Evolutionary conservation across 2,329 filamentous ascomycete species (phyloP).

Genomic region (Pseudogymnoascus sp.): DNA sequence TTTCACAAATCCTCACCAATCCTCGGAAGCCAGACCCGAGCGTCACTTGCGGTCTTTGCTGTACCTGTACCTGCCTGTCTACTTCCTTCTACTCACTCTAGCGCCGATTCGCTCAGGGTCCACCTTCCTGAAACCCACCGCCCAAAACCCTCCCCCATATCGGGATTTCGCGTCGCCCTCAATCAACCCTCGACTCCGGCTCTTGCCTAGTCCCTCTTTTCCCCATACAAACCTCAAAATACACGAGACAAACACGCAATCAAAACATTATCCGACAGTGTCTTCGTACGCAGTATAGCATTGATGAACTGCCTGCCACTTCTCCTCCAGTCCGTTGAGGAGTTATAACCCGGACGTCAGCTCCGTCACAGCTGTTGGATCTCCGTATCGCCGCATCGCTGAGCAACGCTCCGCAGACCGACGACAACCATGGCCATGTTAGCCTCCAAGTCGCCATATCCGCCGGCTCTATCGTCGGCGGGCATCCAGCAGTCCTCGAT

Average conservation of each 20-base stretch:
- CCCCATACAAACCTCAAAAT: background rate
- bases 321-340: conserved; percentile 4
- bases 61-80: background rate
- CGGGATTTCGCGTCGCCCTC: conserved; percentile 6
- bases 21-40: background rate
- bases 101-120: background rate
- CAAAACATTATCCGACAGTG: background rate
- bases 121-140: conserved; percentile 5
- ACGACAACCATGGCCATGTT: conserved; percentile 60
- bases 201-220: conserved; percentile 2
- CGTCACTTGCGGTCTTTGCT: background rate
- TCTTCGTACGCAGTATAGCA: background rate
- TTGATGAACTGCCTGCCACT: background rate
- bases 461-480: conserved; percentile 45
- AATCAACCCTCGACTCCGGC: conserved; percentile 2
- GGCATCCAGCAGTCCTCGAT: conserved; percentile 37
- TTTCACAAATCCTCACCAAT: background rate
- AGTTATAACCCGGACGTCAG: conserved; percentile 6
- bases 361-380: background rate
- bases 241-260: conserved; percentile 5
- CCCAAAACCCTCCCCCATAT: conserved; percentile 1
- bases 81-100: background rate
- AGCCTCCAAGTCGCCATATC: conserved; percentile 65
- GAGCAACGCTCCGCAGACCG: background rate
- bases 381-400: background rate